These are phyloP conservation scores for Corchorus olitorius DNA, from an alignment of 345 rosid genomes.

Conservation along the genomic window DNA sequence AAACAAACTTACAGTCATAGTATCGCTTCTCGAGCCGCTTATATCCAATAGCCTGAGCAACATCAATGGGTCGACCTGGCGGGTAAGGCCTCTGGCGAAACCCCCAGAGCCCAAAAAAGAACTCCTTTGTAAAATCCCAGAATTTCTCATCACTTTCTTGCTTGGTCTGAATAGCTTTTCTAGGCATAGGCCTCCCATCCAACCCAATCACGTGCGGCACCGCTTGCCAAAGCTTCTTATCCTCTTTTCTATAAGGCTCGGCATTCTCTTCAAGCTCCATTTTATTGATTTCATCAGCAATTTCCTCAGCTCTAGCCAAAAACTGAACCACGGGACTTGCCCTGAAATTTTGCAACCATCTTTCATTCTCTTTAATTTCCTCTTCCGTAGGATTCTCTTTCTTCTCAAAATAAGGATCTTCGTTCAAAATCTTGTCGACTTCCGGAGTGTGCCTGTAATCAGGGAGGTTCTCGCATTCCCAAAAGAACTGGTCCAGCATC, in stretches of 20 bases:
- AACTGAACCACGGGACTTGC: conserved; percentile 73
- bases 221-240: conserved; percentile 68
- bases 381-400: conserved; percentile 71
- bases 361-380: conserved; percentile 66
- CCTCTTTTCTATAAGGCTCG: conserved; percentile 65
- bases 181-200: conserved; percentile 90
- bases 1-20: conserved; percentile 70
- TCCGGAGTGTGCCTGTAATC: conserved; percentile 77
- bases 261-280: conserved; percentile 61
- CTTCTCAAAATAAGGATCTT: conserved; percentile 59
- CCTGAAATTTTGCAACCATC: conserved; percentile 69
- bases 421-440: conserved; percentile 65
- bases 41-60: conserved; percentile 91
- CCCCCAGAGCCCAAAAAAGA: conserved; percentile 90
- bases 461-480: conserved; percentile 79
- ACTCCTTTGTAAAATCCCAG: conserved; percentile 86
- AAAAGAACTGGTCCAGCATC: conserved; percentile 63
- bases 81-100: conserved; percentile 90
- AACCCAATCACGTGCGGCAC: conserved; percentile 71
- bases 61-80: conserved; percentile 74
- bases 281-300: conserved; percentile 58
- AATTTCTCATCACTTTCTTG: conserved; percentile 88
- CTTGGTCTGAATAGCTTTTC: conserved; percentile 69
- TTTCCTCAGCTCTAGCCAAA: conserved; percentile 59
- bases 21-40: conserved; percentile 82